Percentiles rank a stretch among this genome's conserved stretches.
phyloP scores from a whole-genome alignment of 1,139 yeast genomes.

The Kodamaea plutei region DNA sequence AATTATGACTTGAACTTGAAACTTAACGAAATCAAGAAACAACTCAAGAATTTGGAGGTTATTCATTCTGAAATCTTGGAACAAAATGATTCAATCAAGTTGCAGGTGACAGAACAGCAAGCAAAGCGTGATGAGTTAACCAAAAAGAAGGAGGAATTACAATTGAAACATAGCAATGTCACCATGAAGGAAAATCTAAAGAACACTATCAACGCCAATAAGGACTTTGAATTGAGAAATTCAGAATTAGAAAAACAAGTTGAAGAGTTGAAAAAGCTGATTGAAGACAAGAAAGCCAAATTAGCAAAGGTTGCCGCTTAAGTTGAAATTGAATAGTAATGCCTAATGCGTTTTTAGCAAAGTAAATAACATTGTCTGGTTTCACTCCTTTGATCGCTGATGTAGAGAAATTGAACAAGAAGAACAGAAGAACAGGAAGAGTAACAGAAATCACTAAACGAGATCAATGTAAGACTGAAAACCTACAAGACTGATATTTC shows the following conservation, averaged over 20 bases:
- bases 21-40: conserved; percentile 26
- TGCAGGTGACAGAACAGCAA: conserved; percentile 23
- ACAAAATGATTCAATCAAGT: conserved; percentile 31
- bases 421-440: too few species aligned
- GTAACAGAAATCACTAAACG: too few species aligned
- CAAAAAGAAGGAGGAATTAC: conserved; percentile 18
- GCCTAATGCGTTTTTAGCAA: too few species aligned
- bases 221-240: conserved; percentile 38
- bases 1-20: conserved; percentile 32
- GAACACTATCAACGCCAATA: conserved; percentile 44
- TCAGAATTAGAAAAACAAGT: conserved; percentile 35
- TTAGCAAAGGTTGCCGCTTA: conserved; percentile 10
- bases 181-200: conserved; percentile 45
- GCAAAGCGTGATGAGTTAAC: conserved; percentile 19
- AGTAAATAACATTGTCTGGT: too few species aligned
- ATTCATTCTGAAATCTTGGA: conserved; percentile 39
- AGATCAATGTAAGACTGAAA: too few species aligned
- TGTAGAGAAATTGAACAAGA: too few species aligned
- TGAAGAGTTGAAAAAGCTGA: conserved; percentile 15
- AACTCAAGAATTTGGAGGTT: conserved; percentile 28
- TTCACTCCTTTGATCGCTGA: too few species aligned
- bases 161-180: conserved; percentile 31
- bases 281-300: conserved; percentile 14
- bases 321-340: too few species aligned
- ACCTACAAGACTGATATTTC: too few species aligned